Base-by-base conservation (phyloP, 2,329 filamentous ascomycete genomes). In the Paraconiothyrium sp. region DNA sequence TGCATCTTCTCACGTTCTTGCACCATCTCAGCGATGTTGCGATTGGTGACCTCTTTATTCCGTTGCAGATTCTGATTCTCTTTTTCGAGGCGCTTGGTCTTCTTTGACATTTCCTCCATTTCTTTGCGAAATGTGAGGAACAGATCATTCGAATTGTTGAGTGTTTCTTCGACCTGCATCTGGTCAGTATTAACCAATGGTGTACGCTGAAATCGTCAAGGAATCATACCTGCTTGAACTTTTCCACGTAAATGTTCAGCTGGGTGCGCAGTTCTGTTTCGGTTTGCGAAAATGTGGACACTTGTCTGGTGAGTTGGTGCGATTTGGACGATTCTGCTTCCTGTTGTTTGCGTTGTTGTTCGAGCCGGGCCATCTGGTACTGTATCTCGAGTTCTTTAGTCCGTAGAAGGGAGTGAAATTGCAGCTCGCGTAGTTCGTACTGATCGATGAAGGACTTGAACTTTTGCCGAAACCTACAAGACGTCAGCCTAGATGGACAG, bases 61-160 rank as follows among this genome's bases (percentile, higher is more conserved):
- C 94, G 89, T 68, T 93, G 97, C 55, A 97, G 86, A 20, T 88
- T 90, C 71, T 95, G 90, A 73, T 99, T 98, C 75, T 99, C 95
- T 81, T 97, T 97, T 79, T 99, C 95, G 57, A 99, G 84, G 30
- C 93, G 90, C 80, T 97, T 97, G 6, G 94, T 97, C 83, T 98
- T 98, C 83, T 97, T 97, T 0, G 94, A 97, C 94, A 98, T 98
- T 75, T 98, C 95, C 81, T 98, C 95, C 94, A 98, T 98, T 81
- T 98, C 95, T 82, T 97, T 97, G 58, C 94, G 89, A 81, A 98
- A 98, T 0, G 95, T 97, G 69, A 97, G 84, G 80, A 98, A 98
- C 57, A 98, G 84, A 77, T 98, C 95, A 82, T 98, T 98, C 80
- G 93, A 97, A 78, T 97, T 98, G 81, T 97, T 98, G 55, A 98